These are phyloP conservation scores for Tricholoma sp. DNA, from an alignment of 768 basidiomycete species.

Conservation along the genomic window DNA sequence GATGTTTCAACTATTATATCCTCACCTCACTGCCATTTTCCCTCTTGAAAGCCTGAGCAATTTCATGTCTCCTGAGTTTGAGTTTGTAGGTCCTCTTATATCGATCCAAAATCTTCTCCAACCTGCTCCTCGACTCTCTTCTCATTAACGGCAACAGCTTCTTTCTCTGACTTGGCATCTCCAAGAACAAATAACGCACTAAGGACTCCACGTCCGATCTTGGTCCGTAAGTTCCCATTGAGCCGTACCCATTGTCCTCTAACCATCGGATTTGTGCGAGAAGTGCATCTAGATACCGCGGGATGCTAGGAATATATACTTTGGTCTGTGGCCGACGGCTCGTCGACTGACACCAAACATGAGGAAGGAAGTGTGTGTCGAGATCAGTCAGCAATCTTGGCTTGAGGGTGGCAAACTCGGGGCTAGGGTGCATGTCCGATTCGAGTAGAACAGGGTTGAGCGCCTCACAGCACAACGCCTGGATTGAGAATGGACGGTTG, in stretches of 20 bases:
- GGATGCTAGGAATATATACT: slow-evolving; percentile 2
- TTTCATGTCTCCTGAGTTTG: slow-evolving; percentile 1
- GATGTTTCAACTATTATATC: neutral
- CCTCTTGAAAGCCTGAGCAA: neutral
- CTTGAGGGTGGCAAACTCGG: slow-evolving; percentile 10
- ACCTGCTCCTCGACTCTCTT: slow-evolving; percentile 9
- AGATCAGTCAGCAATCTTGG: slow-evolving; percentile 13
- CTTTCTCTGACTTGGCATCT: slow-evolving; percentile 13
- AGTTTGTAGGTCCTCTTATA: slow-evolving; percentile 9
- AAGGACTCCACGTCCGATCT: neutral
- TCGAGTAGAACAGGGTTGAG: too few relatives aligned
- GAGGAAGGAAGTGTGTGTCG: slow-evolving; percentile 9
- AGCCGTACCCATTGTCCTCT: slow-evolving; percentile 8
- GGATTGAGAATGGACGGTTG: neutral
- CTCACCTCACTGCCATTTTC: neutral
- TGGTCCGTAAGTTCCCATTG: slow-evolving; percentile 3
- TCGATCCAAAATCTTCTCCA: slow-evolving; percentile 14
- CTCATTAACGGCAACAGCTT: slow-evolving; percentile 13
- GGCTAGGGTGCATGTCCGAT: slow-evolving; percentile 13
- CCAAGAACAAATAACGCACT: too few relatives aligned
- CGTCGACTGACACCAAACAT: slow-evolving; percentile 12
- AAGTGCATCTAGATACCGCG: slow-evolving; percentile 13
- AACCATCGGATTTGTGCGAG: slow-evolving; percentile 11
- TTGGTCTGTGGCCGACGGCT: slow-evolving; percentile 9
- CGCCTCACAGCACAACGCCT: slow-evolving; percentile 7